Conservation (phyloP, 1,139 yeast genomes). For the Pichia kudriavzevii region DNA sequence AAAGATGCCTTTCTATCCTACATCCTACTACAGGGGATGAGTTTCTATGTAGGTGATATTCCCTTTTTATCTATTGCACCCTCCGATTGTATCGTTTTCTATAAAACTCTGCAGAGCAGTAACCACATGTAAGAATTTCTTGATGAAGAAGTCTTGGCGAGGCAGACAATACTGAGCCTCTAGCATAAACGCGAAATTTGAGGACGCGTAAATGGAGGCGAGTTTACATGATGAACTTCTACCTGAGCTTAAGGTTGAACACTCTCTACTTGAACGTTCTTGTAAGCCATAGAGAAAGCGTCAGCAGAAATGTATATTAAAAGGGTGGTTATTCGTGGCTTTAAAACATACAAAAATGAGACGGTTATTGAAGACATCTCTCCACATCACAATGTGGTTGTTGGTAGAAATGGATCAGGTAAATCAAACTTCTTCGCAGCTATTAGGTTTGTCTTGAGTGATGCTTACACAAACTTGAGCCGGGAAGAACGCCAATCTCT, state of each 20-base stretch:
- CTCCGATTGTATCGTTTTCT: too few species aligned
- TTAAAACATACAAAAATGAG: conserved; percentile 85
- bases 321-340: conserved; percentile 67
- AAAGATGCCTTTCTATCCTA: conserved; percentile 78
- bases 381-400: conserved; percentile 80
- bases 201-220: too few species aligned
- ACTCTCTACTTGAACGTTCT: neutral
- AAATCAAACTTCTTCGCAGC: conserved; percentile 96
- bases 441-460: conserved; percentile 83
- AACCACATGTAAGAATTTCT: too few species aligned
- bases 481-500: conserved; percentile 84
- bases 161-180: too few species aligned
- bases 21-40: conserved; percentile 61
- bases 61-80: too few species aligned
- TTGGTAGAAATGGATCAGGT: conserved; percentile 96
- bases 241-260: too few species aligned
- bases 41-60: too few species aligned
- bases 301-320: conserved; percentile 26
- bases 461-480: conserved; percentile 82
- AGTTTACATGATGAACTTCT: too few species aligned
- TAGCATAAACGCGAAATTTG: too few species aligned
- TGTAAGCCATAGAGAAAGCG: neutral
- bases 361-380: conserved; percentile 69
- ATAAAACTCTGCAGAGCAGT: too few species aligned
- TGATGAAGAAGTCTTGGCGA: too few species aligned